phyloP scores from a whole-genome alignment of 768 basidiomycete genomes.

The Naganishia onofrii region DNA sequence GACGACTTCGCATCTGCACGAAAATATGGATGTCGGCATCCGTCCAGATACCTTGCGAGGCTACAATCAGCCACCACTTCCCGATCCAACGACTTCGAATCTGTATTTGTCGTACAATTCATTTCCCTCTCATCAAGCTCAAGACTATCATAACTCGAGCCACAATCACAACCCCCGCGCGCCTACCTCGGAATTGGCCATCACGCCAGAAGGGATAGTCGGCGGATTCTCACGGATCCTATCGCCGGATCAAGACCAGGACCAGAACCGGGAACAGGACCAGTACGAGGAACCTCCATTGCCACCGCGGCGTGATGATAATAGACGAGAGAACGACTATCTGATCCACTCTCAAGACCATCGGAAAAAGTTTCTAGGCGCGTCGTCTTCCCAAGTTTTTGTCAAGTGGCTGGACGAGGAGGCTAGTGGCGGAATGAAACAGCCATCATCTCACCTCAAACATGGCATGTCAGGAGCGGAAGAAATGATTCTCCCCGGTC shows the following conservation, averaged over 20 bases:
- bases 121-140: neutral
- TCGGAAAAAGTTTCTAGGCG: constrained; percentile 3
- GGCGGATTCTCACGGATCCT: neutral
- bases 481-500: constrained; percentile 1
- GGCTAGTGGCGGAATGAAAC: neutral
- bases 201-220: neutral
- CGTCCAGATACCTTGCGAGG: neutral
- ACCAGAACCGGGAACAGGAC: neutral
- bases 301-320: neutral
- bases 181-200: neutral
- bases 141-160: neutral
- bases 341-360: neutral
- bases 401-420: constrained; percentile 10
- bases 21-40: neutral
- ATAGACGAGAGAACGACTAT: neutral
- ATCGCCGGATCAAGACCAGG: neutral
- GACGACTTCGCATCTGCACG: neutral
- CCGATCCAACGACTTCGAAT: neutral
- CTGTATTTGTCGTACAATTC: neutral
- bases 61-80: neutral
- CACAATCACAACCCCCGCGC: neutral
- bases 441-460: neutral
- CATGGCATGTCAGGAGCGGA: neutral
- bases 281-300: neutral
- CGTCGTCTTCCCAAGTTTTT: constrained; percentile 1